phyloP scores from a whole-genome alignment of 306 rosid genomes.

The Luffa acutangula region DNA sequence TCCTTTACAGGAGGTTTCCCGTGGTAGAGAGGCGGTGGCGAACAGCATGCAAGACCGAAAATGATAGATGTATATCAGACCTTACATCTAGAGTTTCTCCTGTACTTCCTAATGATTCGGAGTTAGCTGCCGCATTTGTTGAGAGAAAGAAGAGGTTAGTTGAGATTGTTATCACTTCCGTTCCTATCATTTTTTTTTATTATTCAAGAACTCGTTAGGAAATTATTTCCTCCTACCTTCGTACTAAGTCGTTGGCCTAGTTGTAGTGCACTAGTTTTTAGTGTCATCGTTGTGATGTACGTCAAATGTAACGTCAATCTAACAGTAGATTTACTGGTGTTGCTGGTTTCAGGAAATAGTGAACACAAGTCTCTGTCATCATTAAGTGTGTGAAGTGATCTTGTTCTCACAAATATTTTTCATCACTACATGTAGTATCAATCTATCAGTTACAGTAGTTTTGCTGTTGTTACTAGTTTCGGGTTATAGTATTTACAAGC shows the following conservation, averaged over 20 bases:
- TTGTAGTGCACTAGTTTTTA: not conserved
- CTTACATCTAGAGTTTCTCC: conserved; percentile 18
- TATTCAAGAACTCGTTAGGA: not conserved
- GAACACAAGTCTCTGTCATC: not conserved
- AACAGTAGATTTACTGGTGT: not conserved
- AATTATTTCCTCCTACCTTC: not conserved
- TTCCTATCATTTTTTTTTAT: not conserved
- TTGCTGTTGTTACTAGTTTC: not conserved
- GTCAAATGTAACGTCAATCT: not conserved
- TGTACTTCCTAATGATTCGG: conserved; percentile 48
- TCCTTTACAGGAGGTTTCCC: conserved; percentile 59
- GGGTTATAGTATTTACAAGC: not conserved
- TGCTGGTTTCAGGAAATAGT: not conserved
- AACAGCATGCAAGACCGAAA: conserved; percentile 33
- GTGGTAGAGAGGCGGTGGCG: conserved; percentile 94
- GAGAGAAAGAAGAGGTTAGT: conserved; percentile 51
- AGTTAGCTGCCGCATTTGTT: conserved; percentile 56
- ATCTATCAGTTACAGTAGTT: not conserved
- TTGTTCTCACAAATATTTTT: not conserved
- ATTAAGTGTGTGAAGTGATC: not conserved
- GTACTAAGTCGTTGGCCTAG: not conserved
- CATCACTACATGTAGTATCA: not conserved
- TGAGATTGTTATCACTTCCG: not conserved
- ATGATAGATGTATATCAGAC: conserved; percentile 13
- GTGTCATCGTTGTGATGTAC: not conserved